Base-by-base conservation (phyloP, 352 stramenopile genomes). In the Pythium insidiosum region DNA sequence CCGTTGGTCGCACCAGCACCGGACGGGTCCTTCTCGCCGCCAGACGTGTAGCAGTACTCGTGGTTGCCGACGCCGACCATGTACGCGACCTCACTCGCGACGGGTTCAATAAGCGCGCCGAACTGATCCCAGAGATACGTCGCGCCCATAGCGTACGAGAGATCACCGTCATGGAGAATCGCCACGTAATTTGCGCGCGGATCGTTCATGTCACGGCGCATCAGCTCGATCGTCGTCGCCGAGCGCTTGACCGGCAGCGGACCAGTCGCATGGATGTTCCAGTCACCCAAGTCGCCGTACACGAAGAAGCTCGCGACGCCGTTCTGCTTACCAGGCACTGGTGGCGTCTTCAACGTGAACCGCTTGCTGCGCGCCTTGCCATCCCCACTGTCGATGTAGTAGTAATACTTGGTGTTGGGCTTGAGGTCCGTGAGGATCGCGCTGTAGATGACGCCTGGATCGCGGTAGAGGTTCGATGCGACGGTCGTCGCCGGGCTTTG, bases 71-170 rank as follows among this genome's bases (percentile, higher is more conserved):
- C 41, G 13, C 48, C 47, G 5, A 93, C 61, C 68, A 88, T 78
- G 24, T 88, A 67, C 22, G 83, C 73, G 3, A 93, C 50, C 19
- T 60, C 46, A 9, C 64, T 53, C 1, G 78, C 61, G 41, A 87
- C 68, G 0, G 76, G 61, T 47, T 86, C 34, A 33, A 92, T 77
- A 50, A 92, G 65, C n/a, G 69, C 33, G 18, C 73, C 58, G 38
- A 75, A 80, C 51, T 79, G 63, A 25, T 91, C 80, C 83, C 83
- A 95, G 25, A 82, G 48, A 20, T 59, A 75, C 5, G 78, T 81
- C 7, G 57, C 47, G 15, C 58, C 38, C 41, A 56, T 58, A 20
- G 83, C 75, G 51, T 92, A 92, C 41, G 58, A 74, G 16, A 84
- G 42, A 50, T 90, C 80, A n/a, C 80, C 80, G 33, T 86, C 61